Percentiles rank a stretch among this genome's conserved stretches.
Conservation (phyloP, 1,284 basidiomycete genomes). For the Neonothopanus nambi region DNA sequence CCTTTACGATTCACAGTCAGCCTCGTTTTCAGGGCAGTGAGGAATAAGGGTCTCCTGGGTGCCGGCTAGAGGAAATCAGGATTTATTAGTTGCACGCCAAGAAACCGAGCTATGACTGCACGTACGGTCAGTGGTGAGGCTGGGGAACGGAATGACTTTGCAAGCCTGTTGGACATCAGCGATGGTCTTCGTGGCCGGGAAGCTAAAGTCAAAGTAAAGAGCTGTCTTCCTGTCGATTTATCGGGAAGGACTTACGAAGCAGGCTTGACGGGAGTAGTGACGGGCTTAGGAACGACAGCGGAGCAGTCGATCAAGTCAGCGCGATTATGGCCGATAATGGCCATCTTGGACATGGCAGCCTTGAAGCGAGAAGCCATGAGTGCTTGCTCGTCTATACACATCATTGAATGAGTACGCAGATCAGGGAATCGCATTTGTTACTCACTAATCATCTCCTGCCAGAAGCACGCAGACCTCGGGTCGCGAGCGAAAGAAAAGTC, state of each 20-base stretch:
- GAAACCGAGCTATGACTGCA: not conserved
- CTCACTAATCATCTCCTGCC: slow-evolving; percentile 36
- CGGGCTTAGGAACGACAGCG: slow-evolving; percentile 26
- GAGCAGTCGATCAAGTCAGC: slow-evolving; percentile 26
- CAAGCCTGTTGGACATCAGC: slow-evolving; percentile 18
- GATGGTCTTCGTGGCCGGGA: slow-evolving; percentile 21
- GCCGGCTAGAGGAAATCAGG: not conserved
- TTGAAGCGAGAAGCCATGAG: too few species aligned
- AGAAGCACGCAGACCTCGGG: slow-evolving; percentile 33
- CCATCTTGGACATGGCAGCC: slow-evolving; percentile 28
- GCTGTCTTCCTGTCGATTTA: not conserved
- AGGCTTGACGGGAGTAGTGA: slow-evolving; percentile 10
- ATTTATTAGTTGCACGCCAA: not conserved
- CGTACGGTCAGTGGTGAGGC: slow-evolving; percentile 8
- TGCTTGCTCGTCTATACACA: too few species aligned
- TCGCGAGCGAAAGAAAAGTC: slow-evolving; percentile 9
- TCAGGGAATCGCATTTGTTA: too few species aligned
- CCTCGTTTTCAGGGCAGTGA: slow-evolving; percentile 5
- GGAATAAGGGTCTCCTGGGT: slow-evolving; percentile 5
- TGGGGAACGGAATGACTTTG: slow-evolving; percentile 8
- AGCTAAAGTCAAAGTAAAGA: not conserved
- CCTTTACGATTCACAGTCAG: not conserved
- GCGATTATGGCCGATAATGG: slow-evolving; percentile 26
- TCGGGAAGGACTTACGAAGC: not conserved
- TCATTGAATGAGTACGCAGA: too few species aligned